These are phyloP conservation scores for Macrocybe gigantea DNA, from an alignment of 768 basidiomycete species.

Conservation along the genomic window DNA sequence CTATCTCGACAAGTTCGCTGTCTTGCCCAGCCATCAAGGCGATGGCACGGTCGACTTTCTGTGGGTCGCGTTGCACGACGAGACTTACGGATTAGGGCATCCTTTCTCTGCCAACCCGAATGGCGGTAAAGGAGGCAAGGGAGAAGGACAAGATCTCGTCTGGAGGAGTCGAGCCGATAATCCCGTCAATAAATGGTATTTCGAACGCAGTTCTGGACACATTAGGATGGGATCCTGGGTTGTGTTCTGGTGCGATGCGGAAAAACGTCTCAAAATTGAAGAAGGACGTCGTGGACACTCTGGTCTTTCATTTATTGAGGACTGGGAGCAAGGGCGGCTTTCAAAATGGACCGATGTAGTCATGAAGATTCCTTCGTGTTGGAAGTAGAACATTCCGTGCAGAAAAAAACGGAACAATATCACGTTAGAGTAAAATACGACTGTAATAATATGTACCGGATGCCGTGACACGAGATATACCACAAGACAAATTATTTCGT, in stretches of 20 bases:
- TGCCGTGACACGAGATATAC: too few relatives aligned
- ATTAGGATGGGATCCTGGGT: conserved; percentile 83
- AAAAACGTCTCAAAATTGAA: conserved; percentile 72
- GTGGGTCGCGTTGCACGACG: conserved; percentile 98
- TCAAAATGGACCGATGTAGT: conserved; percentile 64
- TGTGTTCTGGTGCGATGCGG: conserved; percentile 98
- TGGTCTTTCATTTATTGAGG: conserved; percentile 66
- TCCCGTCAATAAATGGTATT: conserved; percentile 99
- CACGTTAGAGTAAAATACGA: neutral
- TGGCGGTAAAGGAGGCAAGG: conserved; percentile 84
- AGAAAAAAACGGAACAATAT: neutral
- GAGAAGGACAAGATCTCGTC: conserved; percentile 90
- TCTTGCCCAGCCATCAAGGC: conserved; percentile 90
- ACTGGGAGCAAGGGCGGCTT: conserved; percentile 72
- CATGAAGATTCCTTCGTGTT: conserved; percentile 70
- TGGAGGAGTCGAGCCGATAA: conserved; percentile 94
- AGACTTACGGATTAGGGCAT: conserved; percentile 94
- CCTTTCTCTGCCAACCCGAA: conserved; percentile 94
- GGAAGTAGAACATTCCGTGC: conserved; percentile 39
- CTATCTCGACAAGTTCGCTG: conserved; percentile 98
- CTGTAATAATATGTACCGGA: too few relatives aligned
- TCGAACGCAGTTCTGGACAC: conserved; percentile 92
- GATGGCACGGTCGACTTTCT: conserved; percentile 99
- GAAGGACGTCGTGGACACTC: conserved; percentile 58
- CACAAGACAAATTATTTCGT: too few relatives aligned